Percentiles rank a stretch among this genome's conserved stretches.
Evolutionary conservation across 2,329 filamentous ascomycete genomes (phyloP).

Genomic region (Fusarium sp.): DNA sequence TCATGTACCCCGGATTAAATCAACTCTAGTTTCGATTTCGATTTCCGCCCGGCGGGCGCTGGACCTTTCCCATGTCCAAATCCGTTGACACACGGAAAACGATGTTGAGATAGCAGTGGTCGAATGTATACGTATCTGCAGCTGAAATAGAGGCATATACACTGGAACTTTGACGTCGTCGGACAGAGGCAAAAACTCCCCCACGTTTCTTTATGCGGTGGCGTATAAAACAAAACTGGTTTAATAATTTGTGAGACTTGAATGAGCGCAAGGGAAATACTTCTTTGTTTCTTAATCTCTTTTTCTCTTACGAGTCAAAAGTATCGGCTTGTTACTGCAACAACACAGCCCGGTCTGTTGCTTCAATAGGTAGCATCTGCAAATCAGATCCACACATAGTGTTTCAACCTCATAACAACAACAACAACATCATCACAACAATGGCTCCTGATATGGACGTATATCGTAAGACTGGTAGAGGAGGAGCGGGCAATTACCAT

Average conservation of each 20-base stretch:
- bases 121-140: slow-evolving; percentile 6
- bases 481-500: slow-evolving; percentile 73
- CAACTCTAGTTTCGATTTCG: slow-evolving; percentile 30
- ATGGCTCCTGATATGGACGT: slow-evolving; percentile 55
- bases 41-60: slow-evolving; percentile 39
- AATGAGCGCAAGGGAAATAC: slow-evolving; percentile 6
- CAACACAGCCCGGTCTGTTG: neutral
- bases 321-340: slow-evolving; percentile 2
- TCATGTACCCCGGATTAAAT: slow-evolving; percentile 49
- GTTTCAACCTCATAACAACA: neutral
- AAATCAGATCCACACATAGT: neutral
- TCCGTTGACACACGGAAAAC: slow-evolving; percentile 49
- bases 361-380: neutral
- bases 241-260: slow-evolving; percentile 14
- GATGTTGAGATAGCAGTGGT: slow-evolving; percentile 41
- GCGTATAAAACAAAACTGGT: slow-evolving; percentile 20
- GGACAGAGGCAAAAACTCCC: slow-evolving; percentile 10
- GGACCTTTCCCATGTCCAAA: slow-evolving; percentile 47
- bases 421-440: slow-evolving; percentile 9
- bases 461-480: slow-evolving; percentile 68
- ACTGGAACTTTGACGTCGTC: slow-evolving; percentile 1
- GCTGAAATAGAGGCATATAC: slow-evolving; percentile 21
- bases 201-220: slow-evolving; percentile 28
- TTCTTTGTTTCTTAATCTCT: neutral
- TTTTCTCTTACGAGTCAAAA: slow-evolving; percentile 2